Evolutionary conservation across 163 green algal species (phyloP).

Genomic region (Volvox carteri): DNA sequence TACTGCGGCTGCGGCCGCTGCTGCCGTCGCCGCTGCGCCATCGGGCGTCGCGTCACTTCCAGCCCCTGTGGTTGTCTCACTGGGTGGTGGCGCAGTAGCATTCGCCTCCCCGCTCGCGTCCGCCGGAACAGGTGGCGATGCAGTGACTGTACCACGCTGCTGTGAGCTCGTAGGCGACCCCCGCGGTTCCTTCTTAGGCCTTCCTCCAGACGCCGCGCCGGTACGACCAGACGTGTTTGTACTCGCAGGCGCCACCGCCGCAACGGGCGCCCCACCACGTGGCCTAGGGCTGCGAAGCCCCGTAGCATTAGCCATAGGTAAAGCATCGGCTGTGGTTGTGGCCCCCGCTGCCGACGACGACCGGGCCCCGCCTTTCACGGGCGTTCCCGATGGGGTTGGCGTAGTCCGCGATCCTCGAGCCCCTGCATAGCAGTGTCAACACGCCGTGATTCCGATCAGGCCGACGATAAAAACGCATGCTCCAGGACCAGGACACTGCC

Average conservation of each 20-base stretch:
- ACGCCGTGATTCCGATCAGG: no score
- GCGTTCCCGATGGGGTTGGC: slow-evolving; percentile 40
- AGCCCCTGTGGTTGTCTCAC: background rate
- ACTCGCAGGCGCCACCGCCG: slow-evolving; percentile 5
- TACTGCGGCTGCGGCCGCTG: background rate
- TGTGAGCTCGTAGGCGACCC: slow-evolving; percentile 9
- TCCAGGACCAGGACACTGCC: no score
- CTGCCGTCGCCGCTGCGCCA: background rate
- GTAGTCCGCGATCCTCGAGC: slow-evolving; percentile 2
- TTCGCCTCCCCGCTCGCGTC: background rate
- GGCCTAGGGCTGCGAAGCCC: slow-evolving; percentile 26
- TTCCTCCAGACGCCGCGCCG: background rate
- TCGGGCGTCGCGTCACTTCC: background rate
- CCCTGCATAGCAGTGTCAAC: background rate
- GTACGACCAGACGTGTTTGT: background rate
- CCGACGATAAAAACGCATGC: no score
- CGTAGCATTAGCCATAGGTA: background rate
- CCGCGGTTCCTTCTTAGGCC: background rate
- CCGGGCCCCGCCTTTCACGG: slow-evolving; percentile 1
- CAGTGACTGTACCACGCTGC: background rate
- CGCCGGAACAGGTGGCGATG: background rate
- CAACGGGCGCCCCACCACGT: background rate
- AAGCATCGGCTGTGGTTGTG: background rate
- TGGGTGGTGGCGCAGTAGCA: background rate
- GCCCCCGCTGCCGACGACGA: background rate